Conservation (phyloP, 208 protist genomes). For the Leishmania martiniquensis region DNA sequence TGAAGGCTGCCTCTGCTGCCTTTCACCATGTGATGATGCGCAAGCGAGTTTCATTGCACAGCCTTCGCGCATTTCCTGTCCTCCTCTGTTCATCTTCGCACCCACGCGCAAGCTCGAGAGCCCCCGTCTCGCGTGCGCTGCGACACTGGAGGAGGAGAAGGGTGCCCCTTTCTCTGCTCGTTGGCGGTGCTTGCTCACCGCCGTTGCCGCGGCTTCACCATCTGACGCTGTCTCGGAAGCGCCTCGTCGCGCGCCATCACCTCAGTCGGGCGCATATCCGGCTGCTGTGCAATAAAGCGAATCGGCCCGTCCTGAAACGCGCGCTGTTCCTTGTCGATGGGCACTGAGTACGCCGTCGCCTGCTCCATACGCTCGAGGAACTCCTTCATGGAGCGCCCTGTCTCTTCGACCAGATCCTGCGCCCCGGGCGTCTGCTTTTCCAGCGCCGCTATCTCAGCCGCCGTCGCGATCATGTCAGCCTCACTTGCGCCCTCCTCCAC, state of each 20-base stretch:
- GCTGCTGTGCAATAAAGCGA: slow-evolving; percentile 18
- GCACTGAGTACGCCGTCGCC: slow-evolving; percentile 67
- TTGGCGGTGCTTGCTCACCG: background rate
- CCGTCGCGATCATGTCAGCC: slow-evolving; percentile 55
- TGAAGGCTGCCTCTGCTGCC: background rate
- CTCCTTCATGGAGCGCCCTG: slow-evolving; percentile 29
- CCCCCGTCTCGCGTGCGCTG: background rate
- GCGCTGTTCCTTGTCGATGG: slow-evolving; percentile 62
- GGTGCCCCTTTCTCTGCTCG: background rate
- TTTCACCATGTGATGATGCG: background rate
- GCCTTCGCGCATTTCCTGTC: background rate
- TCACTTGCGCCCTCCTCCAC: slow-evolving; percentile 53
- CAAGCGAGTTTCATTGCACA: background rate
- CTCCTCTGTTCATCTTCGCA: background rate
- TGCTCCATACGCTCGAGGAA: slow-evolving; percentile 57
- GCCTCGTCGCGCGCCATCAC: slow-evolving; percentile 9
- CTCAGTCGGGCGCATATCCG: slow-evolving; percentile 22
- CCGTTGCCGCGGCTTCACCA: slow-evolving; percentile 1
- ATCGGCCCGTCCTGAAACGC: slow-evolving; percentile 29
- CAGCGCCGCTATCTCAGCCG: slow-evolving; percentile 54
- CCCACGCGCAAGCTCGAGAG: no score
- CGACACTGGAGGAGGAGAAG: background rate
- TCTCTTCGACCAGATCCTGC: slow-evolving; percentile 43
- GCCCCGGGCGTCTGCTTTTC: slow-evolving; percentile 33
- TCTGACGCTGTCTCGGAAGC: background rate